Conservation (phyloP, 495 filamentous ascomycete genomes). For the Hypomontagnella monticulosa region DNA sequence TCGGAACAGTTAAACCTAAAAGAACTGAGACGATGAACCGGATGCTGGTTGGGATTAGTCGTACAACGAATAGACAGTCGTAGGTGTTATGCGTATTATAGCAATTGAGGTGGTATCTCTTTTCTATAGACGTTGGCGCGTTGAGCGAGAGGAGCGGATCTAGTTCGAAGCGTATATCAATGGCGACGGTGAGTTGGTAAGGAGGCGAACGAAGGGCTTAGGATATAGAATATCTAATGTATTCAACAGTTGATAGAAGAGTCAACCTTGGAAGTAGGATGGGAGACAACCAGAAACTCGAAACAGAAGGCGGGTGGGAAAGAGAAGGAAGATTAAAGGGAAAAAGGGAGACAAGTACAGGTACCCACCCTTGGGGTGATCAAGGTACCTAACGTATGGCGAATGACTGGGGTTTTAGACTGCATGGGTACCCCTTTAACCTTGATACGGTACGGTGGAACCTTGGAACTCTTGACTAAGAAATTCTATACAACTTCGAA, state of each 20-base stretch:
- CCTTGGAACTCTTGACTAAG: constrained; percentile 43
- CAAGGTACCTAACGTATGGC: constrained; percentile 39
- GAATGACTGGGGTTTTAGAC: constrained; percentile 30
- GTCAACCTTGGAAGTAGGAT: not conserved
- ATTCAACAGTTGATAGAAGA: constrained; percentile 24
- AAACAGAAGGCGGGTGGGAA: constrained; percentile 39
- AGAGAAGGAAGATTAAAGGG: constrained; percentile 41
- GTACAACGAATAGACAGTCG: constrained; percentile 7
- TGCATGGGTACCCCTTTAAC: constrained; percentile 37
- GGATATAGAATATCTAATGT: constrained; percentile 7
- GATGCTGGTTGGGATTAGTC: constrained; percentile 9
- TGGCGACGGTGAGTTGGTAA: constrained; percentile 5
- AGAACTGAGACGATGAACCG: constrained; percentile 13
- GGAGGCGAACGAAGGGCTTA: constrained; percentile 14
- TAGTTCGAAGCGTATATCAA: constrained; percentile 5
- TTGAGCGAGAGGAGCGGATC: constrained; percentile 1
- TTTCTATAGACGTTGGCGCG: constrained; percentile 5
- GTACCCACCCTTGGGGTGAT: constrained; percentile 41
- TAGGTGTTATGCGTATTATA: too few species aligned
- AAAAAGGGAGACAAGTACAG: constrained; percentile 43
- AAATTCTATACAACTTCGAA: constrained; percentile 27
- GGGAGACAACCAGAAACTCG: constrained; percentile 22
- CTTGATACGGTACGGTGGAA: constrained; percentile 13
- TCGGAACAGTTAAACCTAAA: constrained; percentile 11
- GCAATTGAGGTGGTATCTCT: constrained; percentile 18